Base-by-base conservation (phyloP, 2,329 filamentous ascomycete genomes). In the Arthrinium phaeospermum region DNA sequence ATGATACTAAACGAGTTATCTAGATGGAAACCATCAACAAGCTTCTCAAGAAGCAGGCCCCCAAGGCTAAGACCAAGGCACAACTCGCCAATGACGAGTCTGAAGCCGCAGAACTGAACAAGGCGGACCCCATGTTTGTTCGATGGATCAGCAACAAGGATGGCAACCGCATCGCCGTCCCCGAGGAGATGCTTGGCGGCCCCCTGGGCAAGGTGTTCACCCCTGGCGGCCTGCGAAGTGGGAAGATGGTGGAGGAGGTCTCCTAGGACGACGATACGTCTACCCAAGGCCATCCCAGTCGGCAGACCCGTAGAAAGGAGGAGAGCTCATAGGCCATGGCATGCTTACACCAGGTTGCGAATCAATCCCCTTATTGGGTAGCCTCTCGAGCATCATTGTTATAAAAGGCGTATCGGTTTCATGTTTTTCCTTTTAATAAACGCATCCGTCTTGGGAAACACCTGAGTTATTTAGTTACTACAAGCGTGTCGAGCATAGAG, bases 21-120 rank as follows among this genome's bases (percentile, higher is more conserved):
- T 76, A 95, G 93, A 94, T 94, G 89, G 94, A 96, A 85, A 96
- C 94, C 0, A 96, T 96, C 88, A 95, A 96, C 85, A 95, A 95
- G 78, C 90, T 96, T 1, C 90, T 96, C 70, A 95, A 95, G 82
- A 95, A 95, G 80, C 94, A 95, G 80, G 93, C 93, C 0, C 92
- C 93, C 34, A 95, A 96, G 82, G 90, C 90, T 72, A 92, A 88
- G 75, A 85, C 86, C 75, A 89, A 88, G 76, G 86, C 81, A 45
- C 72, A 84, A 76, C 70, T 82, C 37, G 88, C 86, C 46, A 87
- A 87, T 14, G 86, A 85, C 13, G 84, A 83, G 2, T 85, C 85
- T 10, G 88, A 88, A 69, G 57, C 30, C 24, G 82, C 81, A 1
- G 86, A 86, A 1, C 75, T 80, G 2, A 83, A 85, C 49, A 89